phyloP scores from a whole-genome alignment of 257 asterid genomes.

The Plantago major region DNA sequence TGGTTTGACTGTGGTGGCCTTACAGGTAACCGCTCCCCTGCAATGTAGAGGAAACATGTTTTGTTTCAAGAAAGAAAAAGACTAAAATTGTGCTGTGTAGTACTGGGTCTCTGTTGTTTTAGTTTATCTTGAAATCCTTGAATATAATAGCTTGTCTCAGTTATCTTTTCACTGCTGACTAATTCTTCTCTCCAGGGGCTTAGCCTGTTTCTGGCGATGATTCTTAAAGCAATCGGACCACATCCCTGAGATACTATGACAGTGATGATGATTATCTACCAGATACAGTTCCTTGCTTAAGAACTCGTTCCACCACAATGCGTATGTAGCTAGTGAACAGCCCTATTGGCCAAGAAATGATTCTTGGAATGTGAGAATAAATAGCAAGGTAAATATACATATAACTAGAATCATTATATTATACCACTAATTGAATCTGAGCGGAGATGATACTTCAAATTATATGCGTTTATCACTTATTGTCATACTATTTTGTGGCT shows the following conservation, averaged over 20 bases:
- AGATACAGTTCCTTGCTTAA: conserved; percentile 74
- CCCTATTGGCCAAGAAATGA: conserved; percentile 51
- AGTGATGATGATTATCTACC: conserved; percentile 87
- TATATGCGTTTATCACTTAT: neutral
- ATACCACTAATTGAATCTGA: neutral
- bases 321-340: conserved; percentile 59
- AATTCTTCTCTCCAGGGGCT: conserved; percentile 50
- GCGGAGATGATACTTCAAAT: neutral
- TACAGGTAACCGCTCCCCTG: conserved; percentile 57
- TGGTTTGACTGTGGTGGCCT: conserved; percentile 60
- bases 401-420: conserved; percentile 6
- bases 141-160: neutral
- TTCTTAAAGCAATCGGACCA: conserved; percentile 89
- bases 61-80: too few relatives aligned
- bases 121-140: neutral
- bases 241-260: conserved; percentile 66
- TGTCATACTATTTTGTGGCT: neutral
- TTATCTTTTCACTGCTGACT: conserved; percentile 9
- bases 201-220: conserved; percentile 65
- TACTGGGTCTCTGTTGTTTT: too few relatives aligned
- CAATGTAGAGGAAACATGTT: neutral
- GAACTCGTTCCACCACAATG: conserved; percentile 59
- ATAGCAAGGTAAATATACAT: conserved; percentile 56
- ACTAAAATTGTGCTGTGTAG: neutral
- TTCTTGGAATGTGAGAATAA: conserved; percentile 60